These are phyloP conservation scores for Diaporthe nobilis DNA, from an alignment of 2,329 filamentous ascomycete genomes.

Conservation along the genomic window DNA sequence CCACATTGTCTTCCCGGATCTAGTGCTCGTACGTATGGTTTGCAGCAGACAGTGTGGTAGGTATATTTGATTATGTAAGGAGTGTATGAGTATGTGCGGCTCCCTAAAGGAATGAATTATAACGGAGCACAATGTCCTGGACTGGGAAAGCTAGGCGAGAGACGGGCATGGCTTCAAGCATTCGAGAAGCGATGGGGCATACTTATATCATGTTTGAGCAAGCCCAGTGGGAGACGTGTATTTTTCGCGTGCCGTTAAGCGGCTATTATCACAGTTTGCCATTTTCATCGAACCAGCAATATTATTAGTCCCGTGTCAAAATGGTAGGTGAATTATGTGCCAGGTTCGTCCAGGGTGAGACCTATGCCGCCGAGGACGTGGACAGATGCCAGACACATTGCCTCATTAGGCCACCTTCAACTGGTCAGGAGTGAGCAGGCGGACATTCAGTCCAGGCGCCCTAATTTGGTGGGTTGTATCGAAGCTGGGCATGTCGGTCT, in stretches of 20 bases:
- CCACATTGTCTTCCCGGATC: background rate
- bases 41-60: background rate
- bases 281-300: background rate
- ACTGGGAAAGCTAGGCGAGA: background rate
- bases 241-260: background rate
- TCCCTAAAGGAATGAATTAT: background rate
- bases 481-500: background rate
- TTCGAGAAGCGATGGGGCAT: background rate
- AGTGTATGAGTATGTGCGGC: background rate
- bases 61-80: background rate
- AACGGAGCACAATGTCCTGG: background rate
- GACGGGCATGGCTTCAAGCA: background rate
- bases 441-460: background rate
- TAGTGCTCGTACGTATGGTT: background rate
- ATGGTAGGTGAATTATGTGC: background rate
- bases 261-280: background rate
- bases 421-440: slow-evolving; percentile 15
- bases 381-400: slow-evolving; percentile 24
- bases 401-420: background rate
- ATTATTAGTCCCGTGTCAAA: slow-evolving; percentile 1
- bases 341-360: background rate
- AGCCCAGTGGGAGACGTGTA: background rate
- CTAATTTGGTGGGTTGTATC: slow-evolving; percentile 16
- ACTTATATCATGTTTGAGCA: slow-evolving; percentile 17
- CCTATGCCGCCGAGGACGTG: background rate